phyloP scores from a whole-genome alignment of 148 eudicot species.

The Gaultheria prostrata region DNA sequence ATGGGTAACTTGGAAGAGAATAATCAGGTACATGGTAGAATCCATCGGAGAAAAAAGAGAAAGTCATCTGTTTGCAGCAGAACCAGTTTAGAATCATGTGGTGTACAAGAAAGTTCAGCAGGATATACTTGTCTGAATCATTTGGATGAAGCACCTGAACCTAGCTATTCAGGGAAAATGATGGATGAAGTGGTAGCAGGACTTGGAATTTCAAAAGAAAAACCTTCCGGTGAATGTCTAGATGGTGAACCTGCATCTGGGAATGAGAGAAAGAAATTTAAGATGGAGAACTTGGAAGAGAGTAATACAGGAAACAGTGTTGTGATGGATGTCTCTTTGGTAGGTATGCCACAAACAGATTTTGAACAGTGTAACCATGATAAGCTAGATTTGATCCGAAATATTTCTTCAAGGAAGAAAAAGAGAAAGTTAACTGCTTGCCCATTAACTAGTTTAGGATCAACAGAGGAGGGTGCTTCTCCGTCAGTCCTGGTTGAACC shows the following conservation, averaged over 20 bases:
- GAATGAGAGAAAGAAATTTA: conserved; percentile 1
- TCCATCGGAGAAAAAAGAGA: not conserved
- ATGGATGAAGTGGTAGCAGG: conserved; percentile 11
- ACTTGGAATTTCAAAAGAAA: not conserved
- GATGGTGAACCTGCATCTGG: conserved; percentile 2
- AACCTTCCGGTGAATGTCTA: not conserved
- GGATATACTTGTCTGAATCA: not conserved
- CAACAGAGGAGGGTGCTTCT: not conserved
- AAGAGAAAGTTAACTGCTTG: not conserved
- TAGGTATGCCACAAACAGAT: conserved; percentile 8
- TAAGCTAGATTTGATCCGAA: conserved; percentile 10
- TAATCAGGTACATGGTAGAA: not conserved
- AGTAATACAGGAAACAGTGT: not conserved
- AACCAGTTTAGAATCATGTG: not conserved
- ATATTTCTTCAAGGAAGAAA: not conserved
- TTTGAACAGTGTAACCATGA: conserved; percentile 8
- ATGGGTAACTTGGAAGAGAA: not conserved
- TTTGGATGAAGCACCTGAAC: not conserved
- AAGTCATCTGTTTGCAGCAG: not conserved
- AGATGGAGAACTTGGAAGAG: not conserved
- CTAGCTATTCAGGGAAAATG: conserved; percentile 11
- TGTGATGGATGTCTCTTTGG: conserved; percentile 15
- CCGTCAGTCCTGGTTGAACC: not conserved
- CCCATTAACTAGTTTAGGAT: not conserved
- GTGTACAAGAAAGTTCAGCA: not conserved